phyloP scores from a whole-genome alignment of 176 grass and related monocot species.

The Cymbopogon citratus region DNA sequence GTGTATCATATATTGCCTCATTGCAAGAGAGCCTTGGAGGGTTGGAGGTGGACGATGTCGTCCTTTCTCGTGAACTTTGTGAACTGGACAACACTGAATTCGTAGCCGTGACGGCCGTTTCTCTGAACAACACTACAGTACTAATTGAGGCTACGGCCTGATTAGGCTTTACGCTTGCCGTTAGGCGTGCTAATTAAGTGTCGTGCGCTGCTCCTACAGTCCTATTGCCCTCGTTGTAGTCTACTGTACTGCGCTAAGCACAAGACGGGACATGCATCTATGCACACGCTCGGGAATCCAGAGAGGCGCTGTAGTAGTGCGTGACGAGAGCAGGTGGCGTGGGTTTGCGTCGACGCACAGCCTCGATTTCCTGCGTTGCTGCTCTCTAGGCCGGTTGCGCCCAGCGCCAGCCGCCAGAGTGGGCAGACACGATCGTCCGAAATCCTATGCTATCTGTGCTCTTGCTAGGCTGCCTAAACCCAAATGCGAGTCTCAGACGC shows the following conservation, averaged over 20 bases:
- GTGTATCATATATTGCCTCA: too few relatives aligned
- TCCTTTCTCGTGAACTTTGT: not conserved
- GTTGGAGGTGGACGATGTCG: not conserved
- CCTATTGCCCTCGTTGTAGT: not conserved
- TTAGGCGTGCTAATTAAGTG: too few relatives aligned
- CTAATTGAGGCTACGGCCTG: not conserved
- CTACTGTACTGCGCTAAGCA: not conserved
- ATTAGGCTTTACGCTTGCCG: not conserved
- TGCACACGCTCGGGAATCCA: constrained; percentile 7
- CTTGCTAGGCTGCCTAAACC: not conserved
- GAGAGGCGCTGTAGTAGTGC: not conserved
- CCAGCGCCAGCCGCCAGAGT: not conserved
- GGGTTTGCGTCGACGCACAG: not conserved
- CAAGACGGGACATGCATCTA: constrained; percentile 31
- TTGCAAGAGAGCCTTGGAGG: not conserved
- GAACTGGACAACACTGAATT: not conserved
- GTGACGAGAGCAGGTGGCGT: not conserved
- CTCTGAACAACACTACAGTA: not conserved
- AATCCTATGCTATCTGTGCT: not conserved
- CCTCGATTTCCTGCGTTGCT: constrained; percentile 6
- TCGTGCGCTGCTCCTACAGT: not conserved
- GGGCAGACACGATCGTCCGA: not conserved
- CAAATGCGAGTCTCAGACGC: not conserved
- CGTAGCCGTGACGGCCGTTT: not conserved
- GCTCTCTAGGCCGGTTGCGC: constrained; percentile 17